Conservation (phyloP, 2,329 filamentous ascomycete species). For the Rutstroemia sp. region DNA sequence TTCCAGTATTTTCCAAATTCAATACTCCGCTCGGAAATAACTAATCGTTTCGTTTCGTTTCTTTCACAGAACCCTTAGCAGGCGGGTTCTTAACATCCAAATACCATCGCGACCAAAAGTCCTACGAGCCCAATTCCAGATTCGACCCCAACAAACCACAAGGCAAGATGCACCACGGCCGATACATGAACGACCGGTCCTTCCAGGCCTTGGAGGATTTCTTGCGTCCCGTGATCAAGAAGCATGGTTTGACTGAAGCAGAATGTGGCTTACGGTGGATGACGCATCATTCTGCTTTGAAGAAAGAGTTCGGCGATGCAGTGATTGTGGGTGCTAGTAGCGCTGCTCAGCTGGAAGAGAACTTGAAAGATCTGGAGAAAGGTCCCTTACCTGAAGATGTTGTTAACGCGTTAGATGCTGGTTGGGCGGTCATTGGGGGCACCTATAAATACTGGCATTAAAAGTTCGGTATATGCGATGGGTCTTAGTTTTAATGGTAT, state of each 20-base stretch:
- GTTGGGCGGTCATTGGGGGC: conserved; percentile 44
- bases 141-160: conserved; percentile 37
- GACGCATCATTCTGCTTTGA: conserved; percentile 60
- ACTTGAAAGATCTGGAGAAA: conserved; percentile 53
- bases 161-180: conserved; percentile 43
- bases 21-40: too few relatives aligned
- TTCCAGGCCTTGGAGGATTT: conserved; percentile 56
- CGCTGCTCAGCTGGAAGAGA: conserved; percentile 48
- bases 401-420: conserved; percentile 65
- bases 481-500: too few relatives aligned
- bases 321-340: conserved; percentile 54
- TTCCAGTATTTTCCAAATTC: too few relatives aligned
- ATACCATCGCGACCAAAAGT: conserved; percentile 41
- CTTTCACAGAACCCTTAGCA: conserved; percentile 40
- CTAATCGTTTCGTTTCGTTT: too few relatives aligned
- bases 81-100: conserved; percentile 39
- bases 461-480: neutral
- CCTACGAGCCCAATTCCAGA: conserved; percentile 12
- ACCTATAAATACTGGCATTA: conserved; percentile 1
- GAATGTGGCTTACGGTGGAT: conserved; percentile 70
- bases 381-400: conserved; percentile 72
- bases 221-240: conserved; percentile 59
- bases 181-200: conserved; percentile 55
- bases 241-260: conserved; percentile 60
- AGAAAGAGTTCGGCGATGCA: conserved; percentile 46